Conservation (phyloP, 352 stramenopile genomes). For the Phytophthora litchii region DNA sequence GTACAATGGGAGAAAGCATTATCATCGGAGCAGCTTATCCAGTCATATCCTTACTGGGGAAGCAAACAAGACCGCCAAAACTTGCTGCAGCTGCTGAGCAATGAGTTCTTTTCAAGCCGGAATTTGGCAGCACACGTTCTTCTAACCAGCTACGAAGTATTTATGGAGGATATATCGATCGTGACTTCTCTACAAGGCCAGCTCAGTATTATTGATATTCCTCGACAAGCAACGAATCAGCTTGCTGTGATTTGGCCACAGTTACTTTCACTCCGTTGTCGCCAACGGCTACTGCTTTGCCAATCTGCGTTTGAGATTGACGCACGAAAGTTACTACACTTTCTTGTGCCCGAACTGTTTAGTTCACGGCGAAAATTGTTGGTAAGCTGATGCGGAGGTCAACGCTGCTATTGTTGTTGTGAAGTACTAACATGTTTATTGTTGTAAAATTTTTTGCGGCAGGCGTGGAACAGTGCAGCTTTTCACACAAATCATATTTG, state of each 20-base stretch:
- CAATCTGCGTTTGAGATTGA: constrained; percentile 45
- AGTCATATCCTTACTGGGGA: constrained; percentile 66
- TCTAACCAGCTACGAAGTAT: constrained; percentile 61
- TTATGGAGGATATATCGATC: constrained; percentile 50
- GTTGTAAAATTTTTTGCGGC: constrained; percentile 6
- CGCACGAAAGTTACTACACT: constrained; percentile 63
- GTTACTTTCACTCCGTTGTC: constrained; percentile 63
- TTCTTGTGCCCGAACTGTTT: constrained; percentile 69
- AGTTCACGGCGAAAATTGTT: constrained; percentile 72
- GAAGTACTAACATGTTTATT: constrained; percentile 9
- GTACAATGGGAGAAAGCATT: constrained; percentile 47
- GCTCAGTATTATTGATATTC: constrained; percentile 53
- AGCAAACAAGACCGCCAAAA: constrained; percentile 43
- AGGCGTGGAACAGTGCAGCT: constrained; percentile 75
- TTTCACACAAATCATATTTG: constrained; percentile 51
- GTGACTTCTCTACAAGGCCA: constrained; percentile 56
- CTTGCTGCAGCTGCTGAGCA: constrained; percentile 42
- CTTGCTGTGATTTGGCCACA: constrained; percentile 50
- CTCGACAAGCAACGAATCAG: constrained; percentile 24
- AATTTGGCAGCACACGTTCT: constrained; percentile 50
- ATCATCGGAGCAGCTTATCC: constrained; percentile 26
- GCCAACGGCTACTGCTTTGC: constrained; percentile 66
- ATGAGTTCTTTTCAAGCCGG: constrained; percentile 39
- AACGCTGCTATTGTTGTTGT: constrained; percentile 1
- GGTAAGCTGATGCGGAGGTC: constrained; percentile 41